Percentiles rank a stretch among this genome's conserved stretches.
phyloP scores from a whole-genome alignment of 73 alveolate genomes.

The Tetrahymena elliotti region DNA sequence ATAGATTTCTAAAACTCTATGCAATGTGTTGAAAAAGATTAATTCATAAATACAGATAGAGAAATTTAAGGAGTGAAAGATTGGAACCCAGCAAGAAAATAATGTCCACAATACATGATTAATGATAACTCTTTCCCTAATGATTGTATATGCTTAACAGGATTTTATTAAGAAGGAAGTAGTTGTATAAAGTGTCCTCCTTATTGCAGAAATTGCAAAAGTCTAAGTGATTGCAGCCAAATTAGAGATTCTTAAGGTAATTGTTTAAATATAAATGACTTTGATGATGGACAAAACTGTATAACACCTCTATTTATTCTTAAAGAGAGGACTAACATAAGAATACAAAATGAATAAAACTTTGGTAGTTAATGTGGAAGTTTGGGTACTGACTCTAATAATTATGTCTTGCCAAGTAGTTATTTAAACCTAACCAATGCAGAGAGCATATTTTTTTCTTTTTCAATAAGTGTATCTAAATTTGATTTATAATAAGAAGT shows the following conservation, averaged over 20 bases:
- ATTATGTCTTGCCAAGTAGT: neutral
- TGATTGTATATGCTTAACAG: neutral
- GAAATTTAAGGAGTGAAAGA: neutral
- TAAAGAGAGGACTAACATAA: neutral
- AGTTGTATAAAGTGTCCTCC: neutral
- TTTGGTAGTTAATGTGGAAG: neutral
- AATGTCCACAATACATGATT: neutral
- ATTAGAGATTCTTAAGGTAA: neutral
- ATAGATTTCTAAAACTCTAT: neutral
- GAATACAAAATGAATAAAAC: neutral
- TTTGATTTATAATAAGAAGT: neutral
- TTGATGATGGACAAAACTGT: neutral
- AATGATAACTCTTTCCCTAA: neutral
- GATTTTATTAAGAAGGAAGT: neutral
- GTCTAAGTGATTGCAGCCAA: neutral
- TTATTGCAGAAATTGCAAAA: neutral
- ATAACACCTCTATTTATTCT: neutral
- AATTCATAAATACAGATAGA: neutral
- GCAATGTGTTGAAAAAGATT: neutral
- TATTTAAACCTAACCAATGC: neutral
- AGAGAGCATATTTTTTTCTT: neutral
- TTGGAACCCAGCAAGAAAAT: neutral
- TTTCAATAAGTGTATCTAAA: neutral
- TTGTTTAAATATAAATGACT: neutral
- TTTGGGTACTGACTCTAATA: neutral